Evolutionary conservation across 208 protist species (phyloP), one percentile per base, ranked within the genome.

Genomic region (Acanthamoeba healyi): DNA sequence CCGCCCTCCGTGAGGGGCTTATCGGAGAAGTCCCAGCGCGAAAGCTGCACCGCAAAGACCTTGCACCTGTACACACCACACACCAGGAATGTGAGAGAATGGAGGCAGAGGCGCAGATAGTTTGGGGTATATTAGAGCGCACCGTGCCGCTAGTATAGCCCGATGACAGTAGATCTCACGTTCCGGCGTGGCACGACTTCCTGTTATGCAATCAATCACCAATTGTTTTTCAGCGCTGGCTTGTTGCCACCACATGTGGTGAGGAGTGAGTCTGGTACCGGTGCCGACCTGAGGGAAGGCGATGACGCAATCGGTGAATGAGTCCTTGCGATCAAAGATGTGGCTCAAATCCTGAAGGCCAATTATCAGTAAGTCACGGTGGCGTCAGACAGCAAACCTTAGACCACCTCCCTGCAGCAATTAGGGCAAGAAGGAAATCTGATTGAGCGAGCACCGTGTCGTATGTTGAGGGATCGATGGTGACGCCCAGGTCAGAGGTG

Each of bases 251-350:
- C 44, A 49, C 44, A 12, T 49, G 4, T 49, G 4, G 44, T 49
- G 44, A 15, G 7, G 44, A 15, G 4, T 49, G 44, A 15, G 19
- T 58, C 10, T 58, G 19, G 19, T 70, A 70, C 61, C 61, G 1
- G 61, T 70, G 61, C 61, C 61, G 9, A 36, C 61, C 29, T 29
- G 32, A 1, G 61, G 61, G 32, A 70, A 70, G 6, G 36, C 61
- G 26, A 70, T 70, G 32, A 70, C 61, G 61, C 61, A 70, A n/a
- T 70, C 61, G 6, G 61, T 9, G 61, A 70, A 70, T 2, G 32
- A 38, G 61, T 70, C 61, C 32, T 70, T 70, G 24, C n/a, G 61
- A 17, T 70, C 61, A 15, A 70, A 70, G 61, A 70, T 70, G 61
- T 15, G 24, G n/a, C 61, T 29, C 61, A 70, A 70, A 15, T 70